phyloP scores from a whole-genome alignment of 768 basidiomycete species.

The Lentinula detonsa region DNA sequence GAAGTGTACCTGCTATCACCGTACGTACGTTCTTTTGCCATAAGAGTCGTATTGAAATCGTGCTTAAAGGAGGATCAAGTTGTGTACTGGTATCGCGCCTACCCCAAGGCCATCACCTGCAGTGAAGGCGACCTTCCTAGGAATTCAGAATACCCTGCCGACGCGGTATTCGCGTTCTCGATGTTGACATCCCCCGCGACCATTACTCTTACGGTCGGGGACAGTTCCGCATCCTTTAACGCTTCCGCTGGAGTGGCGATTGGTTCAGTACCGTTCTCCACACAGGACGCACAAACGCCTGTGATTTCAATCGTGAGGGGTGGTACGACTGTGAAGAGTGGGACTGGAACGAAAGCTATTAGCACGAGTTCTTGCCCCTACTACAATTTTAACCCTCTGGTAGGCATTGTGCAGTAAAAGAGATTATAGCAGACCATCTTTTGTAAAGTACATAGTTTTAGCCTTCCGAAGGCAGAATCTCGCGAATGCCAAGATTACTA shows the following conservation, averaged over 20 bases:
- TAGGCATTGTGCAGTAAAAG: neutral
- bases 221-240: constrained; percentile 13
- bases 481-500: too few relatives aligned
- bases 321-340: constrained; percentile 9
- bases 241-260: constrained; percentile 15
- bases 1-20: constrained; percentile 17
- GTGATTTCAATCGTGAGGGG: constrained; percentile 19
- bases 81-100: constrained; percentile 20
- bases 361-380: neutral
- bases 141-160: constrained; percentile 22
- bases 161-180: constrained; percentile 32
- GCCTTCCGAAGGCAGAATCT: too few relatives aligned
- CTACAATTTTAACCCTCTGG: constrained; percentile 3
- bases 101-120: constrained; percentile 17
- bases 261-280: constrained; percentile 18
- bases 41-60: constrained; percentile 16
- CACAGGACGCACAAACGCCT: constrained; percentile 18
- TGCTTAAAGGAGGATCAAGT: constrained; percentile 18
- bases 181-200: constrained; percentile 24
- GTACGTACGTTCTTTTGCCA: constrained; percentile 19
- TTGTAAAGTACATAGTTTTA: too few relatives aligned
- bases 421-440: too few relatives aligned
- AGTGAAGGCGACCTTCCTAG: constrained; percentile 20
- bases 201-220: constrained; percentile 24
- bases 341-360: constrained; percentile 1